Percentiles rank a stretch among this genome's conserved stretches.
Evolutionary conservation across 176 grass and related monocot species (phyloP).

Genomic region (Avena insularis): DNA sequence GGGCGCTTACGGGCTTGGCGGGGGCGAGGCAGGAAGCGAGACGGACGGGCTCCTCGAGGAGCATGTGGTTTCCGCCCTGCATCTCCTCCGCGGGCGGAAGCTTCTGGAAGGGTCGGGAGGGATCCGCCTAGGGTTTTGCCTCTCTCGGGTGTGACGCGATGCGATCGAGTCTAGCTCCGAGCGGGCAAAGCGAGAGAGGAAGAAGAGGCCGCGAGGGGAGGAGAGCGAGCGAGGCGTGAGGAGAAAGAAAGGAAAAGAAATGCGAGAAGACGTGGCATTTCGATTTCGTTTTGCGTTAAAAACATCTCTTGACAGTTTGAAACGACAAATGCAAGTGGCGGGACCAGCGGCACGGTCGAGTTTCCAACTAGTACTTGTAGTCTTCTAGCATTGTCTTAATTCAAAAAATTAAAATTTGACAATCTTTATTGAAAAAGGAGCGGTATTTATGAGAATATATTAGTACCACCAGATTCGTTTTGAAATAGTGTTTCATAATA

Average conservation of each 20-base stretch:
- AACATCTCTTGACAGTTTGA: slow-evolving; percentile 45
- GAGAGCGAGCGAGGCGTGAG: slow-evolving; percentile 8
- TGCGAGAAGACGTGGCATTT: slow-evolving; percentile 29
- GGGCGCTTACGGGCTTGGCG: slow-evolving; percentile 63
- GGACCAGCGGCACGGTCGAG: no score
- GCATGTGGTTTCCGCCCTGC: slow-evolving; percentile 81
- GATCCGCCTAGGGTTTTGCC: slow-evolving; percentile 39
- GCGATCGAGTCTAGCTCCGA: slow-evolving; percentile 33
- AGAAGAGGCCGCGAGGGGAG: slow-evolving; percentile 21
- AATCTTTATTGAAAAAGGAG: no score
- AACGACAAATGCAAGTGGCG: slow-evolving; percentile 25
- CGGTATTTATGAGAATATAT: no score
- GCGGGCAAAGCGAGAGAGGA: slow-evolving; percentile 29
- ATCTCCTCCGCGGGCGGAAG: slow-evolving; percentile 37
- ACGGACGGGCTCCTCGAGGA: slow-evolving; percentile 87
- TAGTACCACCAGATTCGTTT: no score
- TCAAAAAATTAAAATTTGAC: no score
- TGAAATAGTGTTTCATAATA: no score
- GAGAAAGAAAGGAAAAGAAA: slow-evolving; percentile 22
- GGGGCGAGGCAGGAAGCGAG: slow-evolving; percentile 75
- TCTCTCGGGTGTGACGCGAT: not conserved
- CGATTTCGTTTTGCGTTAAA: not conserved
- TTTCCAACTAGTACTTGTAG: no score
- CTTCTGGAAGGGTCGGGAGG: not conserved
- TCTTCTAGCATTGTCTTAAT: no score